A percentile compares a stretch with the other conserved stretches of the same genome.
These are phyloP conservation scores for Hydnomerulius pinastri DNA, from an alignment of 768 basidiomycete genomes.

Conservation along the genomic window DNA sequence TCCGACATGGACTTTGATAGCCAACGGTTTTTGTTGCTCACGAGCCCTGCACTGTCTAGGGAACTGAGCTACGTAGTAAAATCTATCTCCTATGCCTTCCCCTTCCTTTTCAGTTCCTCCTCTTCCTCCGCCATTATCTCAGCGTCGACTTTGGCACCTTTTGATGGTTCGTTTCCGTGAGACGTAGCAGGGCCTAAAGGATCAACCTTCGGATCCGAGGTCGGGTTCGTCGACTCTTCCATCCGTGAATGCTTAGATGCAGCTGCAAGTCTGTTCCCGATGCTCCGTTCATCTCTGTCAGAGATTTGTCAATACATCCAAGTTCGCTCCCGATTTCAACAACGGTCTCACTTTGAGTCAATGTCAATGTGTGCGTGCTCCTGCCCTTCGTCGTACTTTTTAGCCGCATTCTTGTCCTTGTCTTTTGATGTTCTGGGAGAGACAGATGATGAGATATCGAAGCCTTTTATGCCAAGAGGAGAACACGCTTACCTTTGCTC, in stretches of 20 bases:
- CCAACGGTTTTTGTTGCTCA: too few species aligned
- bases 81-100: conserved; percentile 25
- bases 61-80: neutral
- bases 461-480: conserved; percentile 7
- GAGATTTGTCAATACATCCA: neutral
- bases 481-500: conserved; percentile 45
- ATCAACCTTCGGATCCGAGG: conserved; percentile 37
- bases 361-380: conserved; percentile 42
- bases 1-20: too few species aligned
- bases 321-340: neutral
- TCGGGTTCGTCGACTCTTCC: conserved; percentile 32
- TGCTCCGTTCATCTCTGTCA: conserved; percentile 44
- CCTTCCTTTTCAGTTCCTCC: conserved; percentile 47
- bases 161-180: conserved; percentile 59
- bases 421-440: conserved; percentile 22
- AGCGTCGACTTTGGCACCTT: conserved; percentile 60
- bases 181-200: conserved; percentile 51
- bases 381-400: conserved; percentile 34
- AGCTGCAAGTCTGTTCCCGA: conserved; percentile 40
- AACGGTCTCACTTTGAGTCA: conserved; percentile 39
- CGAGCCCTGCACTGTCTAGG: too few species aligned
- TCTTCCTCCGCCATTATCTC: conserved; percentile 55
- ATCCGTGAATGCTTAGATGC: conserved; percentile 34
- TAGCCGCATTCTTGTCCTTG: conserved; percentile 22
- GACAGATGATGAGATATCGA: neutral